These are phyloP conservation scores for Casuarina glauca DNA, from an alignment of 306 rosid genomes.

Conservation along the genomic window DNA sequence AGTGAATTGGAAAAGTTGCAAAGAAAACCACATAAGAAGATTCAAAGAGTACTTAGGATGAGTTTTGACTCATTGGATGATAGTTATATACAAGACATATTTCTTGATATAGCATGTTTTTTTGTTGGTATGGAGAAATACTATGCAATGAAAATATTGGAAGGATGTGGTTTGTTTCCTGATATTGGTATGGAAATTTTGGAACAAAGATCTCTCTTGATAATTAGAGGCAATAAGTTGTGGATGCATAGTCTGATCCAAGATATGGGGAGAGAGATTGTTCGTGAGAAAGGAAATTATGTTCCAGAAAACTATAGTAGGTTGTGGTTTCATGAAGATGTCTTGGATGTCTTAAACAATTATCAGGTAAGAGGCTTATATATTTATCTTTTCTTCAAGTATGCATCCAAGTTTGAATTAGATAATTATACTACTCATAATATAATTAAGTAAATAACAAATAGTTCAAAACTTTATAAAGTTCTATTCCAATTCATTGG, in stretches of 20 bases:
- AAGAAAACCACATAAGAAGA: constrained; percentile 19
- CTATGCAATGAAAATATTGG: constrained; percentile 19
- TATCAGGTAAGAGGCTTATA: not conserved
- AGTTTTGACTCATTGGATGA: constrained; percentile 28
- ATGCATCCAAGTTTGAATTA: not conserved
- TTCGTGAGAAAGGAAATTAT: constrained; percentile 1
- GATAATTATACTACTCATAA: too few relatives aligned
- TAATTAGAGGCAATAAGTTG: constrained; percentile 12
- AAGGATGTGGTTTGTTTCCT: constrained; percentile 40
- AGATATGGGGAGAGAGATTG: constrained; percentile 47
- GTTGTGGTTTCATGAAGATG: constrained; percentile 11
- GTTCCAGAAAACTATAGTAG: constrained; percentile 22
- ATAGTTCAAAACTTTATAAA: too few relatives aligned
- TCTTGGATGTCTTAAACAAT: not conserved
- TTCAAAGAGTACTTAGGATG: constrained; percentile 30
- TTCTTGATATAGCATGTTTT: constrained; percentile 47
- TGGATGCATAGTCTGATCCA: constrained; percentile 29
- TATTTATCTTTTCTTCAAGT: too few relatives aligned
- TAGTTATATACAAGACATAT: constrained; percentile 23
- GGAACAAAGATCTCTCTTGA: constrained; percentile 29
- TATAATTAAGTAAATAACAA: too few relatives aligned
- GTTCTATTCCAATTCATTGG: too few relatives aligned
- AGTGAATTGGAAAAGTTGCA: constrained; percentile 26
- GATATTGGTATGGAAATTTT: constrained; percentile 32
- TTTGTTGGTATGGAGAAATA: constrained; percentile 32